Evolutionary conservation across 1,139 yeast species (phyloP).

Genomic region (Geotrichum carabidarum): DNA sequence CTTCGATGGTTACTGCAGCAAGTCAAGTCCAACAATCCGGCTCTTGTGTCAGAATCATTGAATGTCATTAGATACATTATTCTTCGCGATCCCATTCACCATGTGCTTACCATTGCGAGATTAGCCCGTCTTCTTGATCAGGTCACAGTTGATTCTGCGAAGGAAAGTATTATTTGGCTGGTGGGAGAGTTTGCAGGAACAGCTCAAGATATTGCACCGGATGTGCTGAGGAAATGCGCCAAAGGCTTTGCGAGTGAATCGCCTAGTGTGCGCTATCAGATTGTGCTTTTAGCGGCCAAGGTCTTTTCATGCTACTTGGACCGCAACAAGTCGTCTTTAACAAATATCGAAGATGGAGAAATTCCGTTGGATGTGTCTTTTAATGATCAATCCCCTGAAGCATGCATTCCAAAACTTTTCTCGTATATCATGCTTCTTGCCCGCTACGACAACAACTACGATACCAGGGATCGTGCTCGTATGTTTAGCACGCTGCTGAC

Average conservation of each 20-base stretch:
- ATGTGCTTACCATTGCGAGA: conserved; percentile 42
- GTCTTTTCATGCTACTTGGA: conserved; percentile 53
- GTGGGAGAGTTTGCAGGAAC: conserved; percentile 68
- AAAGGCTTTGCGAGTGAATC: conserved; percentile 51
- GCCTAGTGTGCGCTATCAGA: conserved; percentile 62
- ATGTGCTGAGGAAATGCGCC: conserved; percentile 61
- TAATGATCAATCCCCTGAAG: conserved; percentile 29
- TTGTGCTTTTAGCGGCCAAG: conserved; percentile 70
- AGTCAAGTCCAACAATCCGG: conserved; percentile 33
- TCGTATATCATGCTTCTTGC: conserved; percentile 56
- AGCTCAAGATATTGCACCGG: conserved; percentile 63
- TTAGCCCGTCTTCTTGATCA: conserved; percentile 36
- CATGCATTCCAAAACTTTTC: conserved; percentile 54
- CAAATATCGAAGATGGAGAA: conserved; percentile 15
- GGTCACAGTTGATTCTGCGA: conserved; percentile 44
- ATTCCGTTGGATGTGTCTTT: conserved; percentile 13
- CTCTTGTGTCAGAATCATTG: conserved; percentile 54
- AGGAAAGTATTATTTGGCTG: conserved; percentile 84
- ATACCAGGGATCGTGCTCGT: conserved; percentile 81
- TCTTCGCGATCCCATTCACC: conserved; percentile 52
- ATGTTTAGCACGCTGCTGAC: conserved; percentile 53
- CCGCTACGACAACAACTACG: conserved; percentile 69
- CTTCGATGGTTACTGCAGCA: conserved; percentile 47
- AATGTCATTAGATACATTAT: conserved; percentile 67
- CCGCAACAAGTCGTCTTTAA: conserved; percentile 26